Conservation (phyloP, 2,329 filamentous ascomycete species). For the Amesomyces nigricolor region DNA sequence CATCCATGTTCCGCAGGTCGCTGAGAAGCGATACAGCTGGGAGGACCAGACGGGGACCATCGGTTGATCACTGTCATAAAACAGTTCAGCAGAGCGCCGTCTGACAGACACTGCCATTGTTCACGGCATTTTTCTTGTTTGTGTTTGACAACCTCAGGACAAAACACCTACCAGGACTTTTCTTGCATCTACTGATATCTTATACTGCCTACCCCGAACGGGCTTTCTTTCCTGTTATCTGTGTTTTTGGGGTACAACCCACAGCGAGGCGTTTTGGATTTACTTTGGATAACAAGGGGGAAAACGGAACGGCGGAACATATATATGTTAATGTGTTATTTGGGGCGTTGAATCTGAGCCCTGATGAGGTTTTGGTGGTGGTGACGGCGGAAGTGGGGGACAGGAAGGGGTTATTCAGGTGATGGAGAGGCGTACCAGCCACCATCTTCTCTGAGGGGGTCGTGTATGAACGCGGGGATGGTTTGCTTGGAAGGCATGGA, state of each 20-base stretch:
- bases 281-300: background rate
- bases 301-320: background rate
- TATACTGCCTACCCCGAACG: slow-evolving; percentile 2
- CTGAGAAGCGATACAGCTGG: slow-evolving; percentile 48
- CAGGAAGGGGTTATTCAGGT: background rate
- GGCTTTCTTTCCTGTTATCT: background rate
- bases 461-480: too few species aligned
- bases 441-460: background rate
- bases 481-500: too few species aligned
- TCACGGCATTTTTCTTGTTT: background rate
- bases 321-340: background rate
- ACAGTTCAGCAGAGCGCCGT: too few species aligned
- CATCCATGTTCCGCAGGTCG: slow-evolving; percentile 47
- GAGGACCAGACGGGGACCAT: slow-evolving; percentile 30
- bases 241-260: background rate
- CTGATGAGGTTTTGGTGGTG: background rate
- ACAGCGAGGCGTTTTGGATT: slow-evolving; percentile 15
- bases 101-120: too few species aligned
- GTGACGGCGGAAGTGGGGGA: background rate
- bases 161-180: too few species aligned
- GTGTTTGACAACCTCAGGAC: background rate
- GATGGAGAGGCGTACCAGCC: background rate
- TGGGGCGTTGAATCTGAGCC: background rate
- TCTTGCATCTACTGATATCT: background rate
- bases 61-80: background rate